Conservation (phyloP, 306 rosid genomes). For the Ceratonia siliqua region DNA sequence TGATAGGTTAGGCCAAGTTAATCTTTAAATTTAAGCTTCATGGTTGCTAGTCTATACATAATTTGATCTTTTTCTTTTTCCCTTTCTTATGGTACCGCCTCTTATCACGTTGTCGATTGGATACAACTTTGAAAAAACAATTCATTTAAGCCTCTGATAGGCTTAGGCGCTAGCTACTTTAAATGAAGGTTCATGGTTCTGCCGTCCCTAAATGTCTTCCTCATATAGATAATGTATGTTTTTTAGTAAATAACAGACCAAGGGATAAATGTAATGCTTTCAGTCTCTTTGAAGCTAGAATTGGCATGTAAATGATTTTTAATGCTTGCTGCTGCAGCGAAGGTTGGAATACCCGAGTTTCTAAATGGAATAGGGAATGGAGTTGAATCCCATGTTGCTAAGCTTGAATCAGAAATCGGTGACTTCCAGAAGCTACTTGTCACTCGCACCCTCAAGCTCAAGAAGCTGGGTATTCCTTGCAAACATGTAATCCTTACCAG, state of each 20-base stretch:
- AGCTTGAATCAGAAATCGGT: constrained; percentile 75
- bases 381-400: constrained; percentile 69
- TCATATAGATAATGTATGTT: too few species aligned
- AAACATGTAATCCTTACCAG: constrained; percentile 54
- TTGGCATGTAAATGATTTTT: not conserved
- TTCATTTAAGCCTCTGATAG: too few species aligned
- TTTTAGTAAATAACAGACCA: not conserved
- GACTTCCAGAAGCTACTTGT: constrained; percentile 74
- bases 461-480: constrained; percentile 78
- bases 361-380: constrained; percentile 72
- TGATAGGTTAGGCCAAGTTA: too few species aligned
- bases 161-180: too few species aligned
- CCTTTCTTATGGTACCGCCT: too few species aligned
- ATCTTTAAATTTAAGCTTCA: too few species aligned
- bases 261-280: not conserved
- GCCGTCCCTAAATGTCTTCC: not conserved
- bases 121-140: too few species aligned
- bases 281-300: not conserved
- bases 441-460: constrained; percentile 72
- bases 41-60: too few species aligned
- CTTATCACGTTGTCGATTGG: too few species aligned
- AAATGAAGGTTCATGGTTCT: not conserved
- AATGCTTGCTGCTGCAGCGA: constrained; percentile 46
- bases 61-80: too few species aligned
- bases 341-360: constrained; percentile 84